A percentile compares a stretch with the other conserved stretches of the same genome.
These are phyloP conservation scores for Boletus coccyginus DNA, from an alignment of 768 basidiomycete genomes.

Conservation along the genomic window DNA sequence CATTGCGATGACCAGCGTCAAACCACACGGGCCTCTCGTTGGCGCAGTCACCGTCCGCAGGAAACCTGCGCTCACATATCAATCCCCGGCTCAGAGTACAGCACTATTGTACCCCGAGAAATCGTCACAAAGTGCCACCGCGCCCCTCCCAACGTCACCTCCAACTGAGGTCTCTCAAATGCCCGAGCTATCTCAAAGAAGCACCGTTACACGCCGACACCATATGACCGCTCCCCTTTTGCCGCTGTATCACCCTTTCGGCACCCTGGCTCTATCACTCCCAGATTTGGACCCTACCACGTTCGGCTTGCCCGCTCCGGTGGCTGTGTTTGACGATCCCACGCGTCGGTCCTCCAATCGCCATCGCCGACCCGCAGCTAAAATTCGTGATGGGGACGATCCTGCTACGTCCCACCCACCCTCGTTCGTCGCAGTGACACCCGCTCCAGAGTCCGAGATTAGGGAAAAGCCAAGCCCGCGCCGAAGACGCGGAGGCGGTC, in stretches of 20 bases:
- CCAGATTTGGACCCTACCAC: conserved; percentile 57
- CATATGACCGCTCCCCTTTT: conserved; percentile 43
- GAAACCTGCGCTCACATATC: conserved; percentile 58
- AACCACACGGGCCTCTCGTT: conserved; percentile 12
- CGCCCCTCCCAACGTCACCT: conserved; percentile 11
- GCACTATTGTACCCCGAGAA: conserved; percentile 23
- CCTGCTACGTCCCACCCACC: conserved; percentile 10
- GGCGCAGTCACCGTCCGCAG: conserved; percentile 39
- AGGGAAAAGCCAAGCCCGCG: conserved; percentile 50
- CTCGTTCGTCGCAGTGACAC: conserved; percentile 6
- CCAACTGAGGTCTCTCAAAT: conserved; percentile 9
- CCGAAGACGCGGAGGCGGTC: conserved; percentile 42
- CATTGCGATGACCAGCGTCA: conserved; percentile 23
- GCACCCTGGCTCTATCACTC: conserved; percentile 59
- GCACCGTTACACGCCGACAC: conserved; percentile 10
- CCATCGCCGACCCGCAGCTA: conserved; percentile 46
- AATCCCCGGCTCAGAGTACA: conserved; percentile 47
- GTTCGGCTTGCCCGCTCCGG: conserved; percentile 53
- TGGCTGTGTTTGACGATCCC: conserved; percentile 43
- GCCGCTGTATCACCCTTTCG: conserved; percentile 68
- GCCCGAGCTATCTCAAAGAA: conserved; percentile 13
- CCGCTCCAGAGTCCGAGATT: conserved; percentile 27
- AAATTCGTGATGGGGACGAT: conserved; percentile 48
- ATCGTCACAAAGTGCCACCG: conserved; percentile 15
- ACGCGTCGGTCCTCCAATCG: conserved; percentile 44